Percentiles rank a stretch among this genome's conserved stretches.
Evolutionary conservation across 2,329 filamentous ascomycete genomes (phyloP).

Genomic region (Ophiocordyceps camponoti-saundersi): DNA sequence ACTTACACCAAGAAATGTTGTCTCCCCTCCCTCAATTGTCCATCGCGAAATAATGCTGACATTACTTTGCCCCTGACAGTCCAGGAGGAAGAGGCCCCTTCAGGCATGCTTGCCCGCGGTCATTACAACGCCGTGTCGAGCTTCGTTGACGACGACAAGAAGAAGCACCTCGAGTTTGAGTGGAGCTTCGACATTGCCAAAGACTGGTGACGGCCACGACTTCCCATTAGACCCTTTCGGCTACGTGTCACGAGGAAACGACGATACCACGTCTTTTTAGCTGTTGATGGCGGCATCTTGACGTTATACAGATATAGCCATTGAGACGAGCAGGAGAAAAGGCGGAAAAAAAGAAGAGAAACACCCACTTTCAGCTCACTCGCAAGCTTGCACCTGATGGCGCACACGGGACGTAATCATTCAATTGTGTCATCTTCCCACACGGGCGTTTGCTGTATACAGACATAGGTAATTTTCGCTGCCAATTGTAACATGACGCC

Average conservation of each 20-base stretch:
- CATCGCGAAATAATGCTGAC: background rate
- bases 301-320: background rate
- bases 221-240: background rate
- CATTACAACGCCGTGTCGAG: slow-evolving; percentile 79
- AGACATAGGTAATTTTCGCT: background rate
- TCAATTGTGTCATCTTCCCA: background rate
- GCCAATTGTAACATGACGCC: background rate
- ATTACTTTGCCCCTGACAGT: slow-evolving; percentile 33
- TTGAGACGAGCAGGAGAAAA: background rate
- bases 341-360: background rate
- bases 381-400: background rate
- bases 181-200: slow-evolving; percentile 96
- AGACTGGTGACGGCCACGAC: slow-evolving; percentile 53
- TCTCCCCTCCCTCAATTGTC: slow-evolving; percentile 15
- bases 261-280: slow-evolving; percentile 2
- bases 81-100: slow-evolving; percentile 79
- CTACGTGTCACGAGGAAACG: slow-evolving; percentile 6
- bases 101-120: slow-evolving; percentile 76
- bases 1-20: slow-evolving; percentile 84
- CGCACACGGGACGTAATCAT: background rate
- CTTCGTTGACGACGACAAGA: slow-evolving; percentile 91
- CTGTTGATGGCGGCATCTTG: background rate
- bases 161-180: slow-evolving; percentile 78
- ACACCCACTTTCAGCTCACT: background rate
- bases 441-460: background rate